Percentiles rank a stretch among this genome's conserved stretches.
Evolutionary conservation across 495 filamentous ascomycete genomes (phyloP).

Genomic region (Penicillium longicatenatum): DNA sequence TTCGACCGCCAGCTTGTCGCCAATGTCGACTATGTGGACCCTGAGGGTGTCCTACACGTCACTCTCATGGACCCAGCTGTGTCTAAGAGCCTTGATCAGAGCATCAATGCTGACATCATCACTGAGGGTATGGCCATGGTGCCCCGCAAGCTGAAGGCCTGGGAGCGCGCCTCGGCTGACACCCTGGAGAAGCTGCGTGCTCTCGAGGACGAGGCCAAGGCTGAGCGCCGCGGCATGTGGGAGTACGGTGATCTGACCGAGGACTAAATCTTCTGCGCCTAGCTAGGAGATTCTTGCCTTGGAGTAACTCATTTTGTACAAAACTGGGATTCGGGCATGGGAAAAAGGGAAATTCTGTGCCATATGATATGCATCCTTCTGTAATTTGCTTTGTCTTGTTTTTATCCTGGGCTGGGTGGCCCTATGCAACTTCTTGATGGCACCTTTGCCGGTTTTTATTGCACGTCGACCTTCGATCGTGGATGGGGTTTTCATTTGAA

Average conservation of each 20-base stretch:
- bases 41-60: slow-evolving; percentile 77
- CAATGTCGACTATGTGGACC: slow-evolving; percentile 79
- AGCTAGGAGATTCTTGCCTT: slow-evolving; percentile 16
- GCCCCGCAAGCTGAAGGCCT: slow-evolving; percentile 81
- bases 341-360: neutral
- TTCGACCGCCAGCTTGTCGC: slow-evolving; percentile 75
- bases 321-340: slow-evolving; percentile 1
- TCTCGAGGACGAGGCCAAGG: slow-evolving; percentile 74
- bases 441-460: neutral
- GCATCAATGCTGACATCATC: slow-evolving; percentile 84
- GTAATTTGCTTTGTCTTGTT: neutral
- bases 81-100: slow-evolving; percentile 65
- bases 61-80: slow-evolving; percentile 76
- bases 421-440: neutral
- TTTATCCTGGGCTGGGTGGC: neutral
- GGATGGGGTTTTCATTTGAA: neutral
- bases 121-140: slow-evolving; percentile 86
- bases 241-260: slow-evolving; percentile 96
- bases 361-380: neutral
- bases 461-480: neutral
- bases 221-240: slow-evolving; percentile 83
- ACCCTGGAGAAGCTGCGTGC: slow-evolving; percentile 65
- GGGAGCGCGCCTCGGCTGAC: slow-evolving; percentile 76
- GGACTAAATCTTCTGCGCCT: slow-evolving; percentile 55
- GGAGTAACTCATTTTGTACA: slow-evolving; percentile 13